Evolutionary conservation across 179 eudicot genomes (phyloP), one percentile per base, ranked within the genome.

Genomic region (Patellifolia procumbens): DNA sequence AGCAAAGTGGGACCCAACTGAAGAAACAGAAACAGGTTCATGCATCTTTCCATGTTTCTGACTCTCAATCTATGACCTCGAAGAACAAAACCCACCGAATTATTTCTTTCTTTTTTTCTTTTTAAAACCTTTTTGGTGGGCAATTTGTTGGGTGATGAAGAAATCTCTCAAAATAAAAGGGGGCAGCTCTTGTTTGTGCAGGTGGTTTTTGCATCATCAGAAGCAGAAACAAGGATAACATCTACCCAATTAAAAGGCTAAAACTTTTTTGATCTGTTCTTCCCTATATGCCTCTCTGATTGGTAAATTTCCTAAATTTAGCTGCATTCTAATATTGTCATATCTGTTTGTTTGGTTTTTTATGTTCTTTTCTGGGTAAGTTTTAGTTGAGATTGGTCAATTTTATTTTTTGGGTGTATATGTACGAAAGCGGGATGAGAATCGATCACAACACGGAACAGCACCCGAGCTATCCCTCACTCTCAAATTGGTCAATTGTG

Each of bases 1-100:
- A 39, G 8, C 6, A 39, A 39, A 39, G 64, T 64, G 72, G 81
- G 81, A 63, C 76, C 81, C 72, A 61, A 6, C 9, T 13, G 73
- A 68, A 28, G 58, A 69, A 66, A 45, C 60, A 74, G 70, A 49
- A 60, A 37, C 35, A 74, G 79, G 82, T 79, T 74, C 82, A 79
- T 79, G 82, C 75, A 79, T 45, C 78, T 79, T 68, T 74, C 71
- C 82, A 49, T 35, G 52, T 74, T 79, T 55, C 77, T 34, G 53
- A 7, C 37, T 37, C 5, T 29, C 73, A 48, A 35, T 35, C 56
- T 39, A 29, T 11, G 24, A 34, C 48, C 52, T 34, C 26, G n/a
- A 73, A 42, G 73, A 79, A 79, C 68, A 73, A 73, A 79, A 67
- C 46, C 46, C 53, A 68, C 53, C 26, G 6, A 19, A n/a, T 34